Conservation (phyloP, 2,329 filamentous ascomycete genomes). For the Parastagonospora nodorum region DNA sequence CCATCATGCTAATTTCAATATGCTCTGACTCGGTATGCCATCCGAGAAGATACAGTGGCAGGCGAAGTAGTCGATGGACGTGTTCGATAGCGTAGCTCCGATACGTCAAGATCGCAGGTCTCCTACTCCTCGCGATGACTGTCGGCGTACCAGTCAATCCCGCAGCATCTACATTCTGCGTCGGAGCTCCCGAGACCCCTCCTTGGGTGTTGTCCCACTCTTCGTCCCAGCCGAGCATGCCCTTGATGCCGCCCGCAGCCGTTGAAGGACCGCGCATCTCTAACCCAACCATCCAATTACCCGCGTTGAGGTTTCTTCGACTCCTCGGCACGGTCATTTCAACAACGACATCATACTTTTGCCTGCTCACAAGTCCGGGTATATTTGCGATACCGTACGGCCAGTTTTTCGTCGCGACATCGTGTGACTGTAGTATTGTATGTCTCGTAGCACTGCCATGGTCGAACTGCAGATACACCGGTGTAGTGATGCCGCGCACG, state of each 20-base stretch:
- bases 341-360: conserved; percentile 84
- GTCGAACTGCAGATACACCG: conserved; percentile 70
- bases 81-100: conserved; percentile 56
- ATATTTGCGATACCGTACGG: conserved; percentile 61
- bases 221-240: conserved; percentile 37
- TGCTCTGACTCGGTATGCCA: conserved; percentile 67
- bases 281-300: conserved; percentile 94
- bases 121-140: conserved; percentile 11
- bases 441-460: conserved; percentile 14
- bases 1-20: conserved; percentile 73
- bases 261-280: conserved; percentile 60
- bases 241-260: conserved; percentile 14
- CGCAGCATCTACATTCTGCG: conserved; percentile 8
- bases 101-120: conserved; percentile 82
- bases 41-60: conserved; percentile 73
- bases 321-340: conserved; percentile 78
- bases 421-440: conserved; percentile 4
- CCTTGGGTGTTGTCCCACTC: conserved; percentile 35
- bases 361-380: conserved; percentile 58
- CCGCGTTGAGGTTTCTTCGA: conserved; percentile 72
- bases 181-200: conserved; percentile 8
- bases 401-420: conserved; percentile 16
- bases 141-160: neutral
- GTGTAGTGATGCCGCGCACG: conserved; percentile 64
- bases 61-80: conserved; percentile 35